Percentiles rank a stretch among this genome's conserved stretches.
These are phyloP conservation scores for Glycine tomentella DNA, from an alignment of 306 rosid genomes.

Conservation along the genomic window DNA sequence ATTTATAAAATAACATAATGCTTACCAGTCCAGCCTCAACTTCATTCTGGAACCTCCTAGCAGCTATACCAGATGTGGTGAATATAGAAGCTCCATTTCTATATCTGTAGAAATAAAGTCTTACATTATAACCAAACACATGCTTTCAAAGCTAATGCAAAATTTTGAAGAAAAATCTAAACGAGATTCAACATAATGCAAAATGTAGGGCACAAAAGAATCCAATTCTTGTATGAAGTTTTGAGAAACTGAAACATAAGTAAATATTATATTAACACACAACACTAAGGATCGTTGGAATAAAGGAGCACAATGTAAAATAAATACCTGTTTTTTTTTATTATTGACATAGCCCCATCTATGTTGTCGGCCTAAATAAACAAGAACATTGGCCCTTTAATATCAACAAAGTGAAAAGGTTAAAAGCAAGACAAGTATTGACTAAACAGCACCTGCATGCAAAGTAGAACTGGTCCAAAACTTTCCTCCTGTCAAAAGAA, in stretches of 20 bases:
- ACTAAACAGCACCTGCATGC: constrained; percentile 67
- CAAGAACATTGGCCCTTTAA: constrained; percentile 34
- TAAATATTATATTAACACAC: constrained; percentile 8
- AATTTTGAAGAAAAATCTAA: not conserved
- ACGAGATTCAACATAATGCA: constrained; percentile 5
- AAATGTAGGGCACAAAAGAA: constrained; percentile 5
- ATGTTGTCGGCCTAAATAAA: constrained; percentile 64
- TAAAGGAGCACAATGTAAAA: constrained; percentile 17
- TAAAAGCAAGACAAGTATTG: constrained; percentile 2
- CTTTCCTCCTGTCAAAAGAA: constrained; percentile 69
- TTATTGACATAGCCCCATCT: constrained; percentile 73
- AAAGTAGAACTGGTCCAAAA: constrained; percentile 74
- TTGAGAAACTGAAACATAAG: not conserved
- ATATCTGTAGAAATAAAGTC: constrained; percentile 47
- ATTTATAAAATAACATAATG: constrained; percentile 20
- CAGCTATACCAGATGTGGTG: constrained; percentile 63
- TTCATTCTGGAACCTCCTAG: constrained; percentile 69
- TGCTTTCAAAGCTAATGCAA: constrained; percentile 18
- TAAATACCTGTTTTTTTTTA: constrained; percentile 70
- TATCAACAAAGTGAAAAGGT: constrained; percentile 28
- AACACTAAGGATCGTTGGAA: not conserved
- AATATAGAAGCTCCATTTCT: constrained; percentile 67
- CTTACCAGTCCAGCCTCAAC: constrained; percentile 67
- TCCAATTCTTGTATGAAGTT: not conserved
- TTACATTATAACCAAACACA: not conserved